These are phyloP conservation scores for Zymoseptoria passerinii DNA, from an alignment of 2,329 filamentous ascomycete genomes.

Conservation along the genomic window DNA sequence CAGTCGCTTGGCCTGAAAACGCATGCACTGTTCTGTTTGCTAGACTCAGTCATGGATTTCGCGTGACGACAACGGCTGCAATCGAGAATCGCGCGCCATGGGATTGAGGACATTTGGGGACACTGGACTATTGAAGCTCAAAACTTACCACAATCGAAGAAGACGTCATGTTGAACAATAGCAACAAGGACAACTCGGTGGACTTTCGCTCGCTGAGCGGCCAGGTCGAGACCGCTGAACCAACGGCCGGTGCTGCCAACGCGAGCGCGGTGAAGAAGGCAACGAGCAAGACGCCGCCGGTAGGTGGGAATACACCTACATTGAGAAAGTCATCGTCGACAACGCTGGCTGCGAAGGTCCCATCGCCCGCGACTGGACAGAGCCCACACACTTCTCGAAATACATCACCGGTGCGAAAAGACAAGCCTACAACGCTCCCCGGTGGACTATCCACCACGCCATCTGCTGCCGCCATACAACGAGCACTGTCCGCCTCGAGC, in stretches of 20 bases:
- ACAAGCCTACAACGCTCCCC: conserved; percentile 31
- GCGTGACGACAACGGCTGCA: conserved; percentile 5
- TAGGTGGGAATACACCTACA: conserved; percentile 9
- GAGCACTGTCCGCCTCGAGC: conserved; percentile 59
- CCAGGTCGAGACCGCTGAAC: conserved; percentile 32
- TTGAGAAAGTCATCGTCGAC: conserved; percentile 24
- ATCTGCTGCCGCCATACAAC: conserved; percentile 55
- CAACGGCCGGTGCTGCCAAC: conserved; percentile 14
- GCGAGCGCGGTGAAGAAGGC: conserved; percentile 9
- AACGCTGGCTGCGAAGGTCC: conserved; percentile 20
- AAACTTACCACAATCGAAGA: not conserved
- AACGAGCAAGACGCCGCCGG: conserved; percentile 5
- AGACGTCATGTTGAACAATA: conserved; percentile 26
- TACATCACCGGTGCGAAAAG: conserved; percentile 40
- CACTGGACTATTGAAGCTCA: not conserved
- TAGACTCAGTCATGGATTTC: conserved; percentile 7
- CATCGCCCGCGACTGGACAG: conserved; percentile 30
- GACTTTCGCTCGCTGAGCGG: conserved; percentile 32
- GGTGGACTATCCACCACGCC: conserved; percentile 41
- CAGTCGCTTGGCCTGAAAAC: not conserved
- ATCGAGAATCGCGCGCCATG: conserved; percentile 5
- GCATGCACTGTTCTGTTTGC: conserved; percentile 1
- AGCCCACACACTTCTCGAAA: conserved; percentile 42
- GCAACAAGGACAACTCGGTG: conserved; percentile 24
- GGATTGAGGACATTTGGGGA: conserved; percentile 4